A percentile compares a stretch with the other conserved stretches of the same genome.
phyloP scores from a whole-genome alignment of 1,284 basidiomycete species.

The Vanrija sp. region DNA sequence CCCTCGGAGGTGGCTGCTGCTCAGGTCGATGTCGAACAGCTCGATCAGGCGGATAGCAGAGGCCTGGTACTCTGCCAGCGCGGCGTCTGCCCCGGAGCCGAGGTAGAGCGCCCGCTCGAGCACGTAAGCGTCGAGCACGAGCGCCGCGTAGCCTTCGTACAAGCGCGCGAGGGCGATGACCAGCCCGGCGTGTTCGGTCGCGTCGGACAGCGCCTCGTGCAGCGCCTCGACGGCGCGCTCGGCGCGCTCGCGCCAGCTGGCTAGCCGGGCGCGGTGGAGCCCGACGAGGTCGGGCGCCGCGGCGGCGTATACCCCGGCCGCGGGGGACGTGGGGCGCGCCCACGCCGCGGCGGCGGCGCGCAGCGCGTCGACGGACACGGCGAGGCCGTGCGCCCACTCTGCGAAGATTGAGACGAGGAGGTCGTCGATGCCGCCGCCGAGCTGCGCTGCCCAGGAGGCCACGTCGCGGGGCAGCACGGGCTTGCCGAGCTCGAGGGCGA shows the following conservation, averaged over 20 bases:
- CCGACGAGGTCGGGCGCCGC: slow-evolving; percentile 13
- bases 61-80: slow-evolving; percentile 22
- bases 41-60: slow-evolving; percentile 25
- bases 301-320: not conserved
- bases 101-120: slow-evolving; percentile 21
- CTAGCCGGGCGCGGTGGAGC: slow-evolving; percentile 20
- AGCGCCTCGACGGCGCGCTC: not conserved
- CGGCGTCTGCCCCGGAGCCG: not conserved
- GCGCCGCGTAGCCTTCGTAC: slow-evolving; percentile 27
- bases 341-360: slow-evolving; percentile 10
- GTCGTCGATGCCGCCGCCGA: slow-evolving; percentile 18
- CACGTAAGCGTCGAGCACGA: slow-evolving; percentile 28
- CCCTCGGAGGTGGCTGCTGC: slow-evolving; percentile 16
- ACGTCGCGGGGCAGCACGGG: slow-evolving; percentile 24
- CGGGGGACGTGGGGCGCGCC: slow-evolving; percentile 1
- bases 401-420: slow-evolving; percentile 22
- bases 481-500: slow-evolving; percentile 1
- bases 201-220: not conserved
- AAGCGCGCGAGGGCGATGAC: slow-evolving; percentile 5
- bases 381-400: slow-evolving; percentile 33
- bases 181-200: not conserved
- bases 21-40: slow-evolving; percentile 20
- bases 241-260: slow-evolving; percentile 20
- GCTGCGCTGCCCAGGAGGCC: slow-evolving; percentile 14
- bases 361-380: slow-evolving; percentile 22